Evolutionary conservation across 441 rosid genomes (phyloP), one percentile per base, ranked within the genome.

Genomic region (Populus hybrid): DNA sequence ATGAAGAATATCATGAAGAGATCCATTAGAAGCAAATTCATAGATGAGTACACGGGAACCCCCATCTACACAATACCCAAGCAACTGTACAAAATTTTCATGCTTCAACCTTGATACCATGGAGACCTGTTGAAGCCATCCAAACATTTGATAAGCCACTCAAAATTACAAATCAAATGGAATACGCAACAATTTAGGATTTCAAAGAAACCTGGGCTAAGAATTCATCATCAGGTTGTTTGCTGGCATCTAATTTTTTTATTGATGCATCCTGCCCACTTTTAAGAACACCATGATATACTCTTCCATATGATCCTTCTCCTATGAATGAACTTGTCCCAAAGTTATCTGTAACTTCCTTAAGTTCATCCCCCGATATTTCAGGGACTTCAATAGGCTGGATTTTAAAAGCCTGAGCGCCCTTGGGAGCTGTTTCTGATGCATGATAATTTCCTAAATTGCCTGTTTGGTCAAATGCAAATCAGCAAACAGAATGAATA

Each of bases 241-340:
- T 77, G 73, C 95, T 81, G 72, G 88, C 89, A 75, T 94, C 99
- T 72, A 96, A 92, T 80, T 93, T 96, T 81, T 96, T 96, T n/a
- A 96, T 92, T 24, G 98, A 98, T 76, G 94, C 85, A 16, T 86
- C 86, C 64, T 92, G 94, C 82, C 82, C 92, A 77, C 80, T 78
- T 73, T 89, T 86, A 79, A 82, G 91, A 42, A 89, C 89, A 57
- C 88, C 93, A 81, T 93, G 92, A 69, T 88, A 95, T 10, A 94
- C 98, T 81, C 96, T 92, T 82, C 98, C 99, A 82, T 94, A 96
- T 0, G 98, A 96, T 64, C 99, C 98, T 87, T 96, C 99, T 10
- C 98, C 99, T 82, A 96, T 93, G 86, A 96, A 87, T 78, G 96
- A 78, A 85, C 53, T 83, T 2, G 91, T 77, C 72, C 92, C 98